These are phyloP conservation scores for Taiozyma sp. DNA, from an alignment of 1,139 yeast species.

Conservation along the genomic window DNA sequence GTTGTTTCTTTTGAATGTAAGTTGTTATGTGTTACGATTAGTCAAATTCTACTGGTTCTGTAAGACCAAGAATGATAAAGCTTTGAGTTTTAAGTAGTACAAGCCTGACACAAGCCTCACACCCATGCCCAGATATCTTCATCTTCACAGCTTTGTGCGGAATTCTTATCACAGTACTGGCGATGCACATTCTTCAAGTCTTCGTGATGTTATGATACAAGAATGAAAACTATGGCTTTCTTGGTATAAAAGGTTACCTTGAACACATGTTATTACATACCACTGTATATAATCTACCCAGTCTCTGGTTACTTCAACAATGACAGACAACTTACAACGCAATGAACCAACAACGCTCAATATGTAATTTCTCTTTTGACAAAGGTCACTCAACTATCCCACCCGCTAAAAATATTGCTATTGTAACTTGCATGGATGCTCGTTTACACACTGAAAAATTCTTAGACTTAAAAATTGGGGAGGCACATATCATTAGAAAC, in stretches of 20 bases:
- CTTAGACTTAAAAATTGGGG: conserved; percentile 38
- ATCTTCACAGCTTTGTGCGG: too few species aligned
- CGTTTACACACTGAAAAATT: conserved; percentile 37
- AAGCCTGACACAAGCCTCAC: too few species aligned
- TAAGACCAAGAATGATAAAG: neutral
- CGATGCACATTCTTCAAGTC: neutral
- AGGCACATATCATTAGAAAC: conserved; percentile 40
- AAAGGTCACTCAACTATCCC: conserved; percentile 5
- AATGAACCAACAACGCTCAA: conserved; percentile 1
- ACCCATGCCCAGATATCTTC: neutral
- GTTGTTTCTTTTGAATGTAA: neutral
- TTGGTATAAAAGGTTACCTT: neutral
- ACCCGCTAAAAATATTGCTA: conserved; percentile 31
- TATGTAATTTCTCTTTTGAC: neutral
- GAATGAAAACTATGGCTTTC: neutral
- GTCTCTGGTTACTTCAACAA: neutral
- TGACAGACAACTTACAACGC: neutral
- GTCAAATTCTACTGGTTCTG: neutral
- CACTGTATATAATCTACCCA: too few species aligned
- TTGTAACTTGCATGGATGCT: conserved; percentile 42
- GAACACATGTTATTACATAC: neutral
- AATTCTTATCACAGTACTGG: too few species aligned
- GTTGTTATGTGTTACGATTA: neutral
- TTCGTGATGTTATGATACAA: neutral
- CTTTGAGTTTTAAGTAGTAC: neutral